Evolutionary conservation across 1,139 yeast species (phyloP).

Genomic region (Suhomyces atakaporum): DNA sequence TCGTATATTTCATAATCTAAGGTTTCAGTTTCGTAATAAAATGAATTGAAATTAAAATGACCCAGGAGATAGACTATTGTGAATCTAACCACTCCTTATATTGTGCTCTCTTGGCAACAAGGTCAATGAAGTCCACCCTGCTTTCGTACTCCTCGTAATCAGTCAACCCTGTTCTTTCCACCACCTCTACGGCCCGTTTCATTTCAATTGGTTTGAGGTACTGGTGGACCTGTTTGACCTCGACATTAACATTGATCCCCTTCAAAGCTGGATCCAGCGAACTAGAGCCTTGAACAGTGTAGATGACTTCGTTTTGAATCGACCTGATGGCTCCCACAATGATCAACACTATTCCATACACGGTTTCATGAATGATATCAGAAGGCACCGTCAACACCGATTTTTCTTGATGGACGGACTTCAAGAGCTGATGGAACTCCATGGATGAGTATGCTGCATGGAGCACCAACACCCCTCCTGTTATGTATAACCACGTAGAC

Average conservation of each 20-base stretch:
- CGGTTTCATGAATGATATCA: conserved; percentile 46
- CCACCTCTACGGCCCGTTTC: conserved; percentile 46
- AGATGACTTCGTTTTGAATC: conserved; percentile 25
- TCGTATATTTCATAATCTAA: too few species aligned
- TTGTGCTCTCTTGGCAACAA: conserved; percentile 41
- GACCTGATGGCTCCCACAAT: conserved; percentile 37
- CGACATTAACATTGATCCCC: conserved; percentile 24
- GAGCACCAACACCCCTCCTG: conserved; percentile 37
- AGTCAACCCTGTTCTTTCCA: conserved; percentile 46
- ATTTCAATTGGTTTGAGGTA: conserved; percentile 50
- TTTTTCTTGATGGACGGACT: conserved; percentile 20
- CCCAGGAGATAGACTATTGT: too few species aligned
- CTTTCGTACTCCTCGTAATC: conserved; percentile 46
- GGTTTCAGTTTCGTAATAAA: too few species aligned
- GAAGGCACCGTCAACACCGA: conserved; percentile 24
- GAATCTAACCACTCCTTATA: conserved; percentile 39
- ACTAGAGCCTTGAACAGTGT: conserved; percentile 13
- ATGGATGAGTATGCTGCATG: conserved; percentile 57
- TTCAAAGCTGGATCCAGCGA: conserved; percentile 12
- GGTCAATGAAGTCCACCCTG: conserved; percentile 48
- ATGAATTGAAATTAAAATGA: too few species aligned
- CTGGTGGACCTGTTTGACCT: conserved; percentile 19
- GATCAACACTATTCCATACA: conserved; percentile 41
- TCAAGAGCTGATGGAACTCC: conserved; percentile 47
- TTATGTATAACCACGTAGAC: conserved; percentile 8